Percentiles rank a stretch among this genome's conserved stretches.
Evolutionary conservation across 148 eudicot species (phyloP).

Genomic region (Beta vulgaris): DNA sequence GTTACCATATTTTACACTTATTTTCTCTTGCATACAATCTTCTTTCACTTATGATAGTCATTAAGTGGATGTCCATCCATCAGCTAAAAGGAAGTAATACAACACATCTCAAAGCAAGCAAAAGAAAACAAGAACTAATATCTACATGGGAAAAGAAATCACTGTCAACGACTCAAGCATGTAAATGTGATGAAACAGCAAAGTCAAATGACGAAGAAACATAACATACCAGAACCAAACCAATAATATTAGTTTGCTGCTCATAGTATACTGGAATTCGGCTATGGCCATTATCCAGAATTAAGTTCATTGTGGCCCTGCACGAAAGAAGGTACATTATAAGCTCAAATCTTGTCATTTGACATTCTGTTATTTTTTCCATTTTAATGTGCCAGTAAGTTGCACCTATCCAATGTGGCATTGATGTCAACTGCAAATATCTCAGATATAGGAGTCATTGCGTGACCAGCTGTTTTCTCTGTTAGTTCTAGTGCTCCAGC

Average conservation of each 20-base stretch:
- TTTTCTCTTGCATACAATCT: neutral
- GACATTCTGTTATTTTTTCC: neutral
- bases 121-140: neutral
- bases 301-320: conserved; percentile 64
- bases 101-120: neutral
- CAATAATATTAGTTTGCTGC: conserved; percentile 78
- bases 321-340: conserved; percentile 5
- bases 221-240: conserved; percentile 61
- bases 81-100: neutral
- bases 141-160: neutral
- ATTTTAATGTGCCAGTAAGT: conserved; percentile 4
- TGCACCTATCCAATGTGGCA: conserved; percentile 72
- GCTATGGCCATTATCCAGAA: conserved; percentile 88
- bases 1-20: neutral
- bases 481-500: conserved; percentile 84
- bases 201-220: neutral
- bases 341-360: neutral
- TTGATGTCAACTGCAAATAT: conserved; percentile 77
- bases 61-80: neutral
- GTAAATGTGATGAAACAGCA: neutral
- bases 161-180: neutral
- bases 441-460: conserved; percentile 83
- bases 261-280: conserved; percentile 86
- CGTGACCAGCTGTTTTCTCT: conserved; percentile 79
- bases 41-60: neutral